A percentile compares a stretch with the other conserved stretches of the same genome.
These are phyloP conservation scores for Lenzites betulinus DNA, from an alignment of 768 basidiomycete species.

Conservation along the genomic window DNA sequence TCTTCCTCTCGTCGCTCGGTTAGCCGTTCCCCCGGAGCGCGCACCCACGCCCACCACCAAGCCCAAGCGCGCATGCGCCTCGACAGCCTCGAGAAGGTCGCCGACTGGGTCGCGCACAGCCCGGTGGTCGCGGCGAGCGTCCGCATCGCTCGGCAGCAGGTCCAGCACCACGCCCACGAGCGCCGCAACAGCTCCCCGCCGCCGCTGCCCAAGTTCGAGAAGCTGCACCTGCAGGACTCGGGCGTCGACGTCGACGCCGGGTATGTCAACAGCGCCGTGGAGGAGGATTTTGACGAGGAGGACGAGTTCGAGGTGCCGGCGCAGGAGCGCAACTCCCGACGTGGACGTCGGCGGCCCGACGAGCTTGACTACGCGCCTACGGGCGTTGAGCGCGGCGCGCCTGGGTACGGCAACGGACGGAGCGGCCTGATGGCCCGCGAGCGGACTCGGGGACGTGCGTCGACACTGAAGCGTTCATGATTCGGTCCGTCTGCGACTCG, in stretches of 20 bases:
- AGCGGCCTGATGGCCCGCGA: constrained; percentile 58
- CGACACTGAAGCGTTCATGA: constrained; percentile 14
- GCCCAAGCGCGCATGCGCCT: constrained; percentile 26
- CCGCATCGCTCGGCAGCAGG: constrained; percentile 41
- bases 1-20: constrained; percentile 27
- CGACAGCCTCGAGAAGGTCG: constrained; percentile 45
- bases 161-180: constrained; percentile 17
- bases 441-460: constrained; percentile 27
- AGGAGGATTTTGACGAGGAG: constrained; percentile 21
- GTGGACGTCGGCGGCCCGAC: constrained; percentile 58
- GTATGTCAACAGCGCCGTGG: constrained; percentile 4
- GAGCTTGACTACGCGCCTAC: constrained; percentile 50
- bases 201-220: constrained; percentile 32
- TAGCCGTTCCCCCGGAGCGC: constrained; percentile 26
- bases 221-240: constrained; percentile 33
- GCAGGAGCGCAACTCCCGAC: constrained; percentile 10
- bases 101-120: constrained; percentile 48
- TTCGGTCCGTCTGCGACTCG: constrained; percentile 1
- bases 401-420: constrained; percentile 64
- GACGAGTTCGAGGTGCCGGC: constrained; percentile 11
- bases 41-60: constrained; percentile 13
- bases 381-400: constrained; percentile 42
- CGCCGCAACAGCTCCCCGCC: constrained; percentile 64
- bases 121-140: constrained; percentile 30
- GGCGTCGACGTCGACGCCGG: constrained; percentile 27